Evolutionary conservation across 495 filamentous ascomycete species (phyloP).

Genomic region (Aspergillus kassunensis): DNA sequence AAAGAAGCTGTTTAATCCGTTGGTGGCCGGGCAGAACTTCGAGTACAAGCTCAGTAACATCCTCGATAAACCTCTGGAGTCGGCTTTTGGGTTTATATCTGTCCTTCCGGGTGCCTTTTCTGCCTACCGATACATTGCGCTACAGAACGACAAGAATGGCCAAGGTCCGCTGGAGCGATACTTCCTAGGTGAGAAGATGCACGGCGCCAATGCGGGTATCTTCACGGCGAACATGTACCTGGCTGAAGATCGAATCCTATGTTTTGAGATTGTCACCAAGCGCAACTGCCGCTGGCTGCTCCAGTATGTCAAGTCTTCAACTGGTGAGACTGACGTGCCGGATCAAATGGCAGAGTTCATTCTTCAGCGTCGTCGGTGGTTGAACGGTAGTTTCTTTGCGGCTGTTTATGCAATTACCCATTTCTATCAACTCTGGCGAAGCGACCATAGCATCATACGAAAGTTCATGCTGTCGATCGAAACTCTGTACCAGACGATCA

Average conservation of each 20-base stretch:
- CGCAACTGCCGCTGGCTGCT: conserved; percentile 95
- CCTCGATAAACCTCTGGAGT: conserved; percentile 95
- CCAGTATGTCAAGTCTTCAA: conserved; percentile 95
- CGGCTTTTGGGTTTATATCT: conserved; percentile 95
- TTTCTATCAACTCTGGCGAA: conserved; percentile 91
- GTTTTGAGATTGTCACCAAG: conserved; percentile 97
- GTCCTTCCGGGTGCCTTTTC: conserved; percentile 98
- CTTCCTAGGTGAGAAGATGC: conserved; percentile 96
- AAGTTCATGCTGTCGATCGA: conserved; percentile 89
- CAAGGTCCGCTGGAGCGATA: conserved; percentile 94
- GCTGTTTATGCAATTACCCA: conserved; percentile 93
- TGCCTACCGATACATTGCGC: conserved; percentile 87
- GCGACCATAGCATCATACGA: conserved; percentile 79
- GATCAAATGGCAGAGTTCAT: conserved; percentile 93
- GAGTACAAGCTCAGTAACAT: conserved; percentile 99
- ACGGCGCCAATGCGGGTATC: conserved; percentile 91
- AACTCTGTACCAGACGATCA: conserved; percentile 89
- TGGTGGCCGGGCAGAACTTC: conserved; percentile 97
- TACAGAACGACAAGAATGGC: conserved; percentile 95
- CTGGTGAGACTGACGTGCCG: conserved; percentile 97
- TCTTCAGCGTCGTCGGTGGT: conserved; percentile 91
- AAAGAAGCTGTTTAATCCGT: conserved; percentile 86
- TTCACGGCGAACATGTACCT: conserved; percentile 99
- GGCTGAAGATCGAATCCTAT: conserved; percentile 97
- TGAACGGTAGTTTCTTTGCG: conserved; percentile 98